These are phyloP conservation scores for Penicillium psychrosexuale DNA, from an alignment of 2,329 filamentous ascomycete species.

Conservation along the genomic window DNA sequence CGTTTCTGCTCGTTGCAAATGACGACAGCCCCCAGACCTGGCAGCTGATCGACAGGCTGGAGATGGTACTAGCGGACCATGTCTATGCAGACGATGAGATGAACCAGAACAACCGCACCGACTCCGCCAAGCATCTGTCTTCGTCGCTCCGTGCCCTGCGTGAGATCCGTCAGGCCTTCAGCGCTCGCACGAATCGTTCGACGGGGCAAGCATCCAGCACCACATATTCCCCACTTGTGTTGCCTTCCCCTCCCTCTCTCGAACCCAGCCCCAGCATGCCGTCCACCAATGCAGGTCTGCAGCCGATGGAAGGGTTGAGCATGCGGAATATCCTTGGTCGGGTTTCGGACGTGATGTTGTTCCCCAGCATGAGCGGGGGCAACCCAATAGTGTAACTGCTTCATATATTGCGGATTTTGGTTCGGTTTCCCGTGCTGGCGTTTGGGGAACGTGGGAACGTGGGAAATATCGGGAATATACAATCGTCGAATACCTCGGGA, in stretches of 20 bases:
- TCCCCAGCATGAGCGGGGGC: conserved; percentile 29
- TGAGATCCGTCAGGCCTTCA: conserved; percentile 32
- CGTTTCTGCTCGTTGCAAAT: conserved; percentile 38
- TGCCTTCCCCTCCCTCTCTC: conserved; percentile 17
- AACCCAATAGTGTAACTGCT: conserved; percentile 4
- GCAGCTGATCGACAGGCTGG: conserved; percentile 30
- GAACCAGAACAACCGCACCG: conserved; percentile 29
- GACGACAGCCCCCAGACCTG: conserved; percentile 27
- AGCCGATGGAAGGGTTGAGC: conserved; percentile 22
- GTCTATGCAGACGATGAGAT: conserved; percentile 27
- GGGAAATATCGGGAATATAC: neutral
- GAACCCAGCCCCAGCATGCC: conserved; percentile 8
- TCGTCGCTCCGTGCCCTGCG: conserved; percentile 34
- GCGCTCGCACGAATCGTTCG: conserved; percentile 11
- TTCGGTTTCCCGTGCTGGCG: neutral
- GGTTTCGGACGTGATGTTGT: conserved; percentile 38
- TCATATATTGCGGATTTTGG: too few relatives aligned
- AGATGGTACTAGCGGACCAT: conserved; percentile 31
- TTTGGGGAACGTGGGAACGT: neutral
- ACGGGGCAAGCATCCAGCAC: neutral
- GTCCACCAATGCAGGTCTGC: neutral
- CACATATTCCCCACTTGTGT: conserved; percentile 7
- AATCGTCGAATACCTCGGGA: neutral
- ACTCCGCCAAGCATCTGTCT: conserved; percentile 34
- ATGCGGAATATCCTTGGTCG: conserved; percentile 34